Conservation (phyloP, 2,329 filamentous ascomycete species). For the Cladophialophora immunda region DNA sequence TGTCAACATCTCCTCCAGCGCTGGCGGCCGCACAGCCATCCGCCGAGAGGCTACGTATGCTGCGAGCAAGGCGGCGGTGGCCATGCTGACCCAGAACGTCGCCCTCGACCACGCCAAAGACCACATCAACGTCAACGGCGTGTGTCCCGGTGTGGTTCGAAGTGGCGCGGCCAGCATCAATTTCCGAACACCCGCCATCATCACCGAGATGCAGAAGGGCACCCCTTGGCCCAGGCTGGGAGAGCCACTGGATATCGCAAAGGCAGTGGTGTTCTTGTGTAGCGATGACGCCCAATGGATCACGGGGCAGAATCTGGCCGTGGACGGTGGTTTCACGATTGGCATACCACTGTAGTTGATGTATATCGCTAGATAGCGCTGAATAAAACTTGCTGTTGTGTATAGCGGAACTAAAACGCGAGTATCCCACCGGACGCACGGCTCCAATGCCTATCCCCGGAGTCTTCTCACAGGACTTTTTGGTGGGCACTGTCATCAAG, state of each 20-base stretch:
- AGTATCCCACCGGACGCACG: neutral
- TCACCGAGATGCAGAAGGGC: conserved; percentile 26
- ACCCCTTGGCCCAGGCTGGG: conserved; percentile 40
- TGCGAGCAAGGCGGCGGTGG: conserved; percentile 58
- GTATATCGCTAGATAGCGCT: neutral
- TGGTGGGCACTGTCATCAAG: neutral
- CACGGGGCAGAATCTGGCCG: conserved; percentile 53
- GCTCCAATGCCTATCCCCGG: neutral
- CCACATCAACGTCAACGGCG: conserved; percentile 52
- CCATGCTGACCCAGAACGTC: conserved; percentile 55
- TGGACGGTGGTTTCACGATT: conserved; percentile 55
- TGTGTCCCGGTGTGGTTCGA: conserved; percentile 51
- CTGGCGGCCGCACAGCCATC: conserved; percentile 17
- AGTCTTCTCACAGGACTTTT: neutral
- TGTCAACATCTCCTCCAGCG: conserved; percentile 58
- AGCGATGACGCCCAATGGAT: conserved; percentile 57
- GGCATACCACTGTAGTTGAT: conserved; percentile 23
- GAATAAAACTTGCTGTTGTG: neutral
- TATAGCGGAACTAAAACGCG: neutral
- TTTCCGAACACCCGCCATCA: conserved; percentile 18
- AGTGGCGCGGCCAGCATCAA: conserved; percentile 20
- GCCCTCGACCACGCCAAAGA: conserved; percentile 54
- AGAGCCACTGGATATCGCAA: conserved; percentile 46
- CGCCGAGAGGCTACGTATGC: conserved; percentile 47
- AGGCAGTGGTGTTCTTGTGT: conserved; percentile 55